Evolutionary conservation across 768 basidiomycete species (phyloP).

Genomic region (Ephemerocybe angulata): DNA sequence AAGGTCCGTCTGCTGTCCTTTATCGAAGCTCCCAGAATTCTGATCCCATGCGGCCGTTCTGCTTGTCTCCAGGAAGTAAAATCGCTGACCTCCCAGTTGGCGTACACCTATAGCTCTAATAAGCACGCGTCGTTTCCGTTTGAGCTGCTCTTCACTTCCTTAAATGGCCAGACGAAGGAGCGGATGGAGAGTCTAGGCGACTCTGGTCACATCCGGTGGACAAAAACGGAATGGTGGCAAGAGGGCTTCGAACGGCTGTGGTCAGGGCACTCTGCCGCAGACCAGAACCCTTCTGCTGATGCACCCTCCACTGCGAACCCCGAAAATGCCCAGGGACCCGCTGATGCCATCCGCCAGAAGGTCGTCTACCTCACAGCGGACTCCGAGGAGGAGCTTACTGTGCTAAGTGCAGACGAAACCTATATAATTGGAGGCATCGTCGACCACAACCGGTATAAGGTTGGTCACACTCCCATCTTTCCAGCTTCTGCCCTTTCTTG

Average conservation of each 20-base stretch:
- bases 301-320: constrained; percentile 5
- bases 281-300: constrained; percentile 6
- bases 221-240: constrained; percentile 78
- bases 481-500: background rate
- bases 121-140: constrained; percentile 70
- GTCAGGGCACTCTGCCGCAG: constrained; percentile 27
- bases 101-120: constrained; percentile 89
- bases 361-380: constrained; percentile 95
- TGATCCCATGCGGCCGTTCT: constrained; percentile 10
- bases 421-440: constrained; percentile 96
- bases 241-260: constrained; percentile 72
- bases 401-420: constrained; percentile 77
- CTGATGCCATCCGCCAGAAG: constrained; percentile 25
- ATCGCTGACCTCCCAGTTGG: constrained; percentile 85
- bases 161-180: constrained; percentile 64
- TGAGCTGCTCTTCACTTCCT: constrained; percentile 72
- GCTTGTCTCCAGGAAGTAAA: constrained; percentile 68
- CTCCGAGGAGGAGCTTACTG: constrained; percentile 78
- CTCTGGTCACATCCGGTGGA: constrained; percentile 76
- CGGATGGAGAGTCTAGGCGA: constrained; percentile 64
- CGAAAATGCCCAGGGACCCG: constrained; percentile 12
- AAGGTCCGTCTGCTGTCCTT: constrained; percentile 57
- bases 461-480: constrained; percentile 16
- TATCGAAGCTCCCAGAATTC: constrained; percentile 4
- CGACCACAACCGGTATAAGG: constrained; percentile 97